Evolutionary conservation across 2,329 filamentous ascomycete species (phyloP), one percentile per base, ranked within the genome.

Genomic region (Verticillium isaacii): DNA sequence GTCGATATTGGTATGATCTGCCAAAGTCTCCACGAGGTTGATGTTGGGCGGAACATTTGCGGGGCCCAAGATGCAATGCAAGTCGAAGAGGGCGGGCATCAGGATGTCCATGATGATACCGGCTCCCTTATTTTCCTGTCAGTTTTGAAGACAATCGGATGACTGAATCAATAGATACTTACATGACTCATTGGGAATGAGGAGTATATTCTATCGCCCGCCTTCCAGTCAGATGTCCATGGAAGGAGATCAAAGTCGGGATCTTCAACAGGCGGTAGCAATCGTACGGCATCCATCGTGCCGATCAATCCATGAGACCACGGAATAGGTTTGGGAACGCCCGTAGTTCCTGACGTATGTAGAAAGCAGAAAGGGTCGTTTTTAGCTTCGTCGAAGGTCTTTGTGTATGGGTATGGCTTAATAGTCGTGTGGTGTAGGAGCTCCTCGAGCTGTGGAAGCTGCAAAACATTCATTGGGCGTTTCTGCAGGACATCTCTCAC

Each of bases 261-360:
- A 0, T 75, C 75, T 1, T 74, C 68, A 0, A 66, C 65, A 9
- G 69, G 67, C 0, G 75, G 73, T 0, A 78, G 67, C 1, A 75
- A 62, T 11, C 72, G 68, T 1, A 77, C 66, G 0, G 74, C 73
- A 65, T 80, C 77, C 68, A 76, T 70, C 0, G 74, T 73, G 0
- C 45, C 45, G 19, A 52, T 19, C n/a, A 52, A 19, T 12, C 45
- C 19, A 62, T 80, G 72, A 4, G 73, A 71, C 65, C 71, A 70
- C 1, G 66, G 59, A n/a, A 80, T 74, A 0, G 75, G 75, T 58
- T 80, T 80, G 1, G 76, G 77, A 0, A 76, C 61, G 2, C 78
- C 77, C 2, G 78, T 80, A 1, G 74, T 72, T 2, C 78, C 78
- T 3, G 76, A 79, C 0, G 78, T 79, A 57, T 80, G 78, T 1